Conservation (phyloP, 192 early-diverging fungal species). For the Phycomyces blakesleeanus region DNA sequence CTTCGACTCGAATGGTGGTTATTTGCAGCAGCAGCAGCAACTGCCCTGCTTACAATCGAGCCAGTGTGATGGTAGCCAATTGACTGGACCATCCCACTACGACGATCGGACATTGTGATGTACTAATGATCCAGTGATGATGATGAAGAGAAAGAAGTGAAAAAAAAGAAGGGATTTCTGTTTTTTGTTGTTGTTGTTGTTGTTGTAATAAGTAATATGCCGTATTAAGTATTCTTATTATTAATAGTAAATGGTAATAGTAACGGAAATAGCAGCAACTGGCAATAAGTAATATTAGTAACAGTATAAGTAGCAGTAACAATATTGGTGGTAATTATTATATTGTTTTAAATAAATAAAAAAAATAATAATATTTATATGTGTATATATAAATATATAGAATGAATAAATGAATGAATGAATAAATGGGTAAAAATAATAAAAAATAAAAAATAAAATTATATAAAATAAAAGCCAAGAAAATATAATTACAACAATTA, state of each 20-base stretch:
- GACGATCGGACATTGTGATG: slow-evolving; percentile 24
- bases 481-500: not conserved
- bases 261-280: too few relatives aligned
- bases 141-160: not conserved
- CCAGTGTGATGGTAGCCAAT: slow-evolving; percentile 23
- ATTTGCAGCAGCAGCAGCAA: slow-evolving; percentile 32
- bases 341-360: not conserved
- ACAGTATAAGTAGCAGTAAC: not conserved
- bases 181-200: not conserved
- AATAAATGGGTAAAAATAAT: not conserved
- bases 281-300: too few relatives aligned
- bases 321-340: not conserved
- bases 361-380: slow-evolving; percentile 1
- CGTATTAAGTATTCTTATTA: too few relatives aligned
- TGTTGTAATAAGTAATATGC: too few relatives aligned
- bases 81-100: slow-evolving; percentile 30
- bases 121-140: not conserved
- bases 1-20: slow-evolving; percentile 30
- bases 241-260: too few relatives aligned
- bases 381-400: not conserved
- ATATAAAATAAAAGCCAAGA: too few relatives aligned
- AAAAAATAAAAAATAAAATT: not conserved
- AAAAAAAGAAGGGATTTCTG: not conserved
- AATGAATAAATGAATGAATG: not conserved
- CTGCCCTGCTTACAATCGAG: slow-evolving; percentile 28